Evolutionary conservation across 139 green algal genomes (phyloP), one percentile per base, ranked within the genome.

Genomic region (Micractinium sp.): DNA sequence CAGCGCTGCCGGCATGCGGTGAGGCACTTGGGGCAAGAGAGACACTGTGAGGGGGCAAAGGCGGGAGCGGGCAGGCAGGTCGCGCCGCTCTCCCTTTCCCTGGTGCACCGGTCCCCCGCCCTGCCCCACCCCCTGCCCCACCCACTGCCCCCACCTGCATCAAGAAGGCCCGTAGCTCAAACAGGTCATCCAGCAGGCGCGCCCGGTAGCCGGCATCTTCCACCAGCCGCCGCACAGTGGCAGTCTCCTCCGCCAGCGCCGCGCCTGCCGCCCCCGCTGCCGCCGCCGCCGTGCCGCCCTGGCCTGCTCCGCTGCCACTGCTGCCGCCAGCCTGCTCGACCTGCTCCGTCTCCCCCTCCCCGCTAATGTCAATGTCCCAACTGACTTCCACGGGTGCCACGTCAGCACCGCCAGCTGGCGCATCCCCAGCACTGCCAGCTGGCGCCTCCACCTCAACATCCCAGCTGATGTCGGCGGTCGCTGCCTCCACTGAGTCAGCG

Each of bases 281-380:
- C 53, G 33, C 75, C 31, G 41, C 75, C 2, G 60, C 35, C 3
- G 66, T 60, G 23, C 12, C 35, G 60, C 29, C 29, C 3, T 27
- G 19, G 60, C 60, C n/a, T 12, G 22, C 82, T 22, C 82, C 33
- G 41, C 75, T 25, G 22, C 60, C 38, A 38, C 78, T 74, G 78
- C 33, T 0, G 47, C n/a, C 19, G 35, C 29, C 19, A 23, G 27
- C 39, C 66, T 33, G 47, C 5, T 56, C 47, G 47, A 53, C 25
- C 71, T 41, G 36, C 60, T 85, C 73, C 47, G 61, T 90, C 89
- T 92, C 90, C 12, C 86, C 93, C 25, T 67, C 82, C 4, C 66
- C 92, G 0, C 79, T 90, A 39, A 96, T 81, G 80, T 94, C 94
- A 25, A 97, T 94, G 61, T 96, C 95, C 95, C 95, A 97, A 56